Base-by-base conservation (phyloP, 139 green algal genomes). In the Micromonas commoda region DNA sequence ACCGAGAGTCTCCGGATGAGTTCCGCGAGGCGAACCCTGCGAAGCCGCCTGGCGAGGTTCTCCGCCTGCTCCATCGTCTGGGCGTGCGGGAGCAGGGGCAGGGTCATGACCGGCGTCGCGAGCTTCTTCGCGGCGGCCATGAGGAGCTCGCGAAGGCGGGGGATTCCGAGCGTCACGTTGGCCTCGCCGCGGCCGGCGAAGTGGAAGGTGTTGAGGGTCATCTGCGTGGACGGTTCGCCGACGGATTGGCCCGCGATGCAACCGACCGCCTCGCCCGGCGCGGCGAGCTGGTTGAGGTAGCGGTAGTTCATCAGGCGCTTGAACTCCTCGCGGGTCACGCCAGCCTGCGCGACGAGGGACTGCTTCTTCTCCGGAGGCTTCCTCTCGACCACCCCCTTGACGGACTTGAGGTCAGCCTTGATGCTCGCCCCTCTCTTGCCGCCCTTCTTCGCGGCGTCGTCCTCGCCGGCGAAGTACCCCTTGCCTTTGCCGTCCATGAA, bases 101-200 rank as follows among this genome's bases (percentile, higher is more conserved):
- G 80, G 13, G 88, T 96, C 92, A 98, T 97, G 37, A 97, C 89
- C 29, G 95, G 95, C 24, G 92, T 97, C 85, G 91, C 90, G 80
- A 96, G 96, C 38, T 83, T 69, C 20, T 26, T 52, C 0, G 93
- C 85, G 0, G 94, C 95, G 0, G 93, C 97, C 94, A 99, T 98
- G 13, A 99, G 83, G 39, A 99, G 93, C 87, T 98, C 94, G 24
- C 94, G 86, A 53, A 98, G 85, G 9, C 94, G 91, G 0, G 94
- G 94, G 64, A 98, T 97, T 63, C 94, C 94, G 45, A 98, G 86
- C 38, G 94, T 98, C 80, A 98, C 94, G 80, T 98, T 98, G 16
- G 94, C 94, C 84, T 97, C 93, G 1, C 94, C 93, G 1, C 92
- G 88, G 0, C 93, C 93, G 52, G 87, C 85, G 45, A 84, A 82